These are phyloP conservation scores for Xylaria longipes DNA, from an alignment of 495 filamentous ascomycete genomes.

Conservation along the genomic window DNA sequence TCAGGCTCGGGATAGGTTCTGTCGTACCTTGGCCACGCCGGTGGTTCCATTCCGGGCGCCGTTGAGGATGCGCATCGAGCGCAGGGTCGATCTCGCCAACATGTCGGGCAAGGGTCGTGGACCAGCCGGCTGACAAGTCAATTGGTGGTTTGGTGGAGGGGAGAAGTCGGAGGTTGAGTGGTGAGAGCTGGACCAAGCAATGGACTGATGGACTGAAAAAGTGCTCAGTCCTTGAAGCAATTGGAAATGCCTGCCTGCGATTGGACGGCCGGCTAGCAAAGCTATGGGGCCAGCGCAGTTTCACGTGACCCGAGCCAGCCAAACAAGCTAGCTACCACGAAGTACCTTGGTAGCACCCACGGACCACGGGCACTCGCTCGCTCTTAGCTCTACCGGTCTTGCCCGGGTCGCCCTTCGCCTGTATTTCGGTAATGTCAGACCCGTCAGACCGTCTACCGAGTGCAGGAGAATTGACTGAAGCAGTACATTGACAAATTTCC, in stretches of 20 bases:
- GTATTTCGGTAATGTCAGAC: neutral
- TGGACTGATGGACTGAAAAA: constrained; percentile 39
- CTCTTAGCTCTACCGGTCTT: neutral
- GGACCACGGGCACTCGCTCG: neutral
- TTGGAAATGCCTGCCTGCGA: constrained; percentile 41
- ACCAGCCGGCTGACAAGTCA: constrained; percentile 40
- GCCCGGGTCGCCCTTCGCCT: neutral
- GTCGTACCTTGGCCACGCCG: constrained; percentile 65
- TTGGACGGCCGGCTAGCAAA: constrained; percentile 29
- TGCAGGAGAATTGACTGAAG: neutral
- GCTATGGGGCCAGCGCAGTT: constrained; percentile 6
- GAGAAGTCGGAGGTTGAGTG: constrained; percentile 38
- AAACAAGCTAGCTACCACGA: neutral
- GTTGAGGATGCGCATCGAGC: constrained; percentile 78
- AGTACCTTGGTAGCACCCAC: neutral
- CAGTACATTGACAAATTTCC: neutral
- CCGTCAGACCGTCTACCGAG: neutral
- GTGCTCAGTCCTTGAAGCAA: constrained; percentile 46
- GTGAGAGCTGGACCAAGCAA: constrained; percentile 31
- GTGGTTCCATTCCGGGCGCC: constrained; percentile 68
- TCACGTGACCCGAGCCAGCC: constrained; percentile 20
- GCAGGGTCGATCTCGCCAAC: constrained; percentile 85
- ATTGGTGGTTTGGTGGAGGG: constrained; percentile 41
- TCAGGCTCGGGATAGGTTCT: constrained; percentile 11
- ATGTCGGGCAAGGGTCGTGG: constrained; percentile 63